Percentiles rank a stretch among this genome's conserved stretches.
phyloP scores from a whole-genome alignment of 1,284 basidiomycete genomes.

The Heimioporus retisporus region DNA sequence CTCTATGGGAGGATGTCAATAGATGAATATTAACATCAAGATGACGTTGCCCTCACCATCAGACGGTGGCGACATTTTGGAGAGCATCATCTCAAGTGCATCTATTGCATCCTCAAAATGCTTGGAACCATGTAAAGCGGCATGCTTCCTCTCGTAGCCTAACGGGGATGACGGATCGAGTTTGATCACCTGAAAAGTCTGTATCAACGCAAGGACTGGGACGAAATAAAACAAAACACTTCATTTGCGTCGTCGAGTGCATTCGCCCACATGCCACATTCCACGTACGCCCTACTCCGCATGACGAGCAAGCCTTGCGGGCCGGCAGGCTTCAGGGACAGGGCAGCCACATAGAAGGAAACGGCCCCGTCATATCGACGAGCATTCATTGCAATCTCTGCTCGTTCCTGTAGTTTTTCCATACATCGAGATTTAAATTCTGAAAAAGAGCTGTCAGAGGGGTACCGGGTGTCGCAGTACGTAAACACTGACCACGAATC shows the following conservation, averaged over 20 bases:
- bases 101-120: not conserved
- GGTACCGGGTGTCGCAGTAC: not conserved
- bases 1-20: too few species aligned
- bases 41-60: not conserved
- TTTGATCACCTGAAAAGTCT: not conserved
- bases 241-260: not conserved
- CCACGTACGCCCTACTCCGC: not conserved
- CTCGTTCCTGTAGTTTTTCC: not conserved
- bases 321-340: not conserved
- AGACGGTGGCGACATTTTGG: not conserved
- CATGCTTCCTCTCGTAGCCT: not conserved
- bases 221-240: not conserved
- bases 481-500: not conserved
- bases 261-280: not conserved
- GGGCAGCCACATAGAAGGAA: not conserved
- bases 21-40: too few species aligned
- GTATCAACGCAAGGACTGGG: not conserved
- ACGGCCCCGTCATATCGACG: not conserved
- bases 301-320: not conserved
- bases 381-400: not conserved
- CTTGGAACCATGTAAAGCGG: not conserved
- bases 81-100: not conserved
- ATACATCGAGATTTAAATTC: not conserved
- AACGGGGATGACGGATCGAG: not conserved
- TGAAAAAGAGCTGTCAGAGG: not conserved